Conservation (phyloP, 805 yeast genomes). For the Yarrowia sp. region DNA sequence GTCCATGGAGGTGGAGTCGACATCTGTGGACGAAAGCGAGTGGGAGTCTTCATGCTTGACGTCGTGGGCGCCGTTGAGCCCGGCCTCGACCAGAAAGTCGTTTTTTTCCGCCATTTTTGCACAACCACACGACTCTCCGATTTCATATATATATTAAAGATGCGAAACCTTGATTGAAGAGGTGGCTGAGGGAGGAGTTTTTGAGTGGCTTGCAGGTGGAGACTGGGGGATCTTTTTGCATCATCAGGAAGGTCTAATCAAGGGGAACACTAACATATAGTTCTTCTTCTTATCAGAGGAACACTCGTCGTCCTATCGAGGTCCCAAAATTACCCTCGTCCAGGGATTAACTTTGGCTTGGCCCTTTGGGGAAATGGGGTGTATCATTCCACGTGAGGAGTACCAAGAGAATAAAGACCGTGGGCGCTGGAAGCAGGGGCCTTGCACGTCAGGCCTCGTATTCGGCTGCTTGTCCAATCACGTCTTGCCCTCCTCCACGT, state of each 20-base stretch:
- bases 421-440: too few relatives aligned
- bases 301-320: too few relatives aligned
- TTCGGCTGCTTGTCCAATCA: not conserved
- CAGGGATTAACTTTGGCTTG: too few relatives aligned
- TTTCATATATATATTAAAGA: constrained; percentile 6
- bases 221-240: not conserved
- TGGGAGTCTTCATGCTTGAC: constrained; percentile 20
- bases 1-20: constrained; percentile 16
- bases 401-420: not conserved
- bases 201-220: too few relatives aligned
- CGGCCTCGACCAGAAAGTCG: constrained; percentile 6
- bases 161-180: constrained; percentile 5
- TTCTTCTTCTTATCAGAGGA: not conserved
- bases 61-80: constrained; percentile 5
- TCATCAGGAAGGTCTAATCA: too few relatives aligned
- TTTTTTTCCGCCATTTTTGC: constrained; percentile 6
- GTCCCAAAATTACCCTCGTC: too few relatives aligned
- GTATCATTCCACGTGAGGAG: constrained; percentile 13
- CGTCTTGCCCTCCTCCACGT: not conserved
- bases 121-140: not conserved
- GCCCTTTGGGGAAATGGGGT: constrained; percentile 1
- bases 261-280: too few relatives aligned
- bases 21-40: constrained; percentile 22
- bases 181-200: not conserved
- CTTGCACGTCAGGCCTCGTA: not conserved